Evolutionary conservation across 176 grass and related monocot species (phyloP).

Genomic region (Elymus sibiricus): DNA sequence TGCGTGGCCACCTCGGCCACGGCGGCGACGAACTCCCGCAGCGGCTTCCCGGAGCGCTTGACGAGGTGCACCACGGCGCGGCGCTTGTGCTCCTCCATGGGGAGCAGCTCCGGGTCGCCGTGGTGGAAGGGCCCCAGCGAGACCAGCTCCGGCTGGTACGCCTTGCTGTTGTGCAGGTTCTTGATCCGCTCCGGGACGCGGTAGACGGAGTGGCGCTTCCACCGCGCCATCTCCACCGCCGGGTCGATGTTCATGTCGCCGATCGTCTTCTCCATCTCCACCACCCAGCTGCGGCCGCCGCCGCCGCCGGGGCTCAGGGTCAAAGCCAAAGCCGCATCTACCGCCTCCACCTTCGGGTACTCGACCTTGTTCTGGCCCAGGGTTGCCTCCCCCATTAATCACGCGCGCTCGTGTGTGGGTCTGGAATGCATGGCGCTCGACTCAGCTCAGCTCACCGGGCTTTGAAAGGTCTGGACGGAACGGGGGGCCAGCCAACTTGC

Average conservation of each 20-base stretch:
- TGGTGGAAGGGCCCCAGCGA: constrained; percentile 60
- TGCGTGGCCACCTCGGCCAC: constrained; percentile 10
- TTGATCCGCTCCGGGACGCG: constrained; percentile 35
- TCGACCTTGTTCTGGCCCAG: not conserved
- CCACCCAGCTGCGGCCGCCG: constrained; percentile 20
- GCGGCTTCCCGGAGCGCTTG: constrained; percentile 12
- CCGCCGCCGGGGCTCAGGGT: not conserved
- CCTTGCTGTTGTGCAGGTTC: not conserved
- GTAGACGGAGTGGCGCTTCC: constrained; percentile 39
- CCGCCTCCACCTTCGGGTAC: not conserved
- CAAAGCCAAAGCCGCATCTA: not conserved
- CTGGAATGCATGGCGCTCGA: not conserved
- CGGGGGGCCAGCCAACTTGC: not conserved
- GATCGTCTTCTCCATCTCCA: constrained; percentile 19
- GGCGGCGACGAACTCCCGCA: constrained; percentile 7
- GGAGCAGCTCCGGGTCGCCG: constrained; percentile 3
- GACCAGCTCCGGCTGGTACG: constrained; percentile 31
- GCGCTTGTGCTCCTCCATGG: constrained; percentile 63
- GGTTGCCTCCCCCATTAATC: constrained; percentile 5
- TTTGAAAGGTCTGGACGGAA: not conserved
- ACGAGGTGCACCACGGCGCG: constrained; percentile 34
- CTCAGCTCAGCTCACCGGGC: not conserved
- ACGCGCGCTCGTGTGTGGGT: not conserved
- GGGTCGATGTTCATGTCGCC: not conserved
- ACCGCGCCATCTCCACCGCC: constrained; percentile 13